Conservation (phyloP, 176 grass and related monocot species). For the Paspalum notatum region DNA sequence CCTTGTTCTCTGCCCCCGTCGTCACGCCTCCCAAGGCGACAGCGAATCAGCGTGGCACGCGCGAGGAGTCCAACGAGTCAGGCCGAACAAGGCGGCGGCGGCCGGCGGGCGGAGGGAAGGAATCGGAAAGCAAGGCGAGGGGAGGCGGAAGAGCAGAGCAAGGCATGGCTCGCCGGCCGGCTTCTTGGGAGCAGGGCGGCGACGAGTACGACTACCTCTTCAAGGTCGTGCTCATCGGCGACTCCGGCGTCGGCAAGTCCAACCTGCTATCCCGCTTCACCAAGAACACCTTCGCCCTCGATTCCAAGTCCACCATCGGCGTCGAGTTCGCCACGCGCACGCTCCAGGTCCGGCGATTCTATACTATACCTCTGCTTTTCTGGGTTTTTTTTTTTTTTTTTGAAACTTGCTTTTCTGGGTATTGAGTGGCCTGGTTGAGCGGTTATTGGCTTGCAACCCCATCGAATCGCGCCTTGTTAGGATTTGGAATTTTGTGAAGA, state of each 20-base stretch:
- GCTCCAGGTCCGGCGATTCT: slow-evolving; percentile 39
- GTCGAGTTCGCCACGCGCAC: slow-evolving; percentile 62
- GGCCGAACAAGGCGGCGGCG: neutral
- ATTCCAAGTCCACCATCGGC: slow-evolving; percentile 62
- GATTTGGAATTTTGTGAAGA: neutral
- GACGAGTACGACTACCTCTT: slow-evolving; percentile 60
- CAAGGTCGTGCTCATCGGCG: slow-evolving; percentile 57
- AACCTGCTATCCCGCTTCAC: slow-evolving; percentile 55
- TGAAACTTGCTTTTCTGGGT: neutral
- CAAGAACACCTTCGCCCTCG: slow-evolving; percentile 46
- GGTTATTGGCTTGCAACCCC: neutral
- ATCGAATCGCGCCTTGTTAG: neutral
- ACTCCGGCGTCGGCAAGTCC: slow-evolving; percentile 55
- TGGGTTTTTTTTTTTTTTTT: too few relatives aligned
- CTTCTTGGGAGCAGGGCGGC: slow-evolving; percentile 22
- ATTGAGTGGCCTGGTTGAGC: neutral
- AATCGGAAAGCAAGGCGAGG: neutral
- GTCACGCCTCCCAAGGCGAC: slow-evolving; percentile 4
- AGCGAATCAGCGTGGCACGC: neutral
- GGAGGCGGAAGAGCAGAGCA: neutral
- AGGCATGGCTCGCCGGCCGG: slow-evolving; percentile 22
- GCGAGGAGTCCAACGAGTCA: neutral
- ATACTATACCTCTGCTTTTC: neutral
- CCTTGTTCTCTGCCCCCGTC: neutral
- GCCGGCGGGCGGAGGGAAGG: neutral